These are phyloP conservation scores for Ilyonectria destructans DNA, from an alignment of 2,329 filamentous ascomycete species.

Conservation along the genomic window DNA sequence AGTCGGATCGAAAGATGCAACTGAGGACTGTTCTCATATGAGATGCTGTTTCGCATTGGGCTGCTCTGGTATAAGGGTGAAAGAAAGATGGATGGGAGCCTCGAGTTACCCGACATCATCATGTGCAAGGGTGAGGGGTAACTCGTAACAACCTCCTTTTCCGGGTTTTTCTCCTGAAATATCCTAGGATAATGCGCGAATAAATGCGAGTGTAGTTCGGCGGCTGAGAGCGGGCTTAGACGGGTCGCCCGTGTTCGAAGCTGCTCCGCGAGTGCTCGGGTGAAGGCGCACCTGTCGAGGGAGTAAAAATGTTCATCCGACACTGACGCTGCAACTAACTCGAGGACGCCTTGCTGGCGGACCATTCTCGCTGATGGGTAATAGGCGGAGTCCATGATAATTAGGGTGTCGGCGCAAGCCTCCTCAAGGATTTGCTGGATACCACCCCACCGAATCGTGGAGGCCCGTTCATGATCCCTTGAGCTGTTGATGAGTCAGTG, in stretches of 20 bases:
- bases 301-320: constrained; percentile 67
- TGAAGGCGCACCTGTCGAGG: constrained; percentile 69
- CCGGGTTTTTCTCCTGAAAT: constrained; percentile 65
- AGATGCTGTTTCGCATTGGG: constrained; percentile 57
- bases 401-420: constrained; percentile 69
- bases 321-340: constrained; percentile 70
- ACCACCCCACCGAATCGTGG: constrained; percentile 69
- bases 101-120: constrained; percentile 69
- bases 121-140: constrained; percentile 71
- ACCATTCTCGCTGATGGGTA: constrained; percentile 69
- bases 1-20: constrained; percentile 68
- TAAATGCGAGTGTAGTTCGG: constrained; percentile 70
- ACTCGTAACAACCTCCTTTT: constrained; percentile 64
- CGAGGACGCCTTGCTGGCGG: constrained; percentile 69
- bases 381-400: constrained; percentile 74
- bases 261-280: constrained; percentile 65
- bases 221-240: constrained; percentile 64
- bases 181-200: constrained; percentile 68
- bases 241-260: constrained; percentile 65
- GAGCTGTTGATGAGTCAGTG: constrained; percentile 59
- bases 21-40: constrained; percentile 63
- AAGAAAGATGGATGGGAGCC: constrained; percentile 71
- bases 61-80: constrained; percentile 65
- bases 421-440: constrained; percentile 73
- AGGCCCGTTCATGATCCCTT: constrained; percentile 61